Base-by-base conservation (phyloP, 345 rosid species). In the Pistacia atlantica region DNA sequence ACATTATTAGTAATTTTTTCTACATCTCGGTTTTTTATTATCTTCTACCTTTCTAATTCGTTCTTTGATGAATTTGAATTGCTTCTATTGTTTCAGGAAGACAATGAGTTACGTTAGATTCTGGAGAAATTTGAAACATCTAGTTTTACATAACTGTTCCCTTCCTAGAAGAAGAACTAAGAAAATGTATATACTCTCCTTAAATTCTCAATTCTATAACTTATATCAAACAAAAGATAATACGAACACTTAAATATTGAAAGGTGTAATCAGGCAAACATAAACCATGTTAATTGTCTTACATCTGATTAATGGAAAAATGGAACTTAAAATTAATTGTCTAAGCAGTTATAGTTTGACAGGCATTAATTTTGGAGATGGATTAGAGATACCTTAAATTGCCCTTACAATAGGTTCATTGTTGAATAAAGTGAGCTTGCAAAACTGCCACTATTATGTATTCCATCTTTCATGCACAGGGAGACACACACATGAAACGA, bases 91-190 rank as follows among this genome's bases (percentile, higher is more conserved):
- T 67, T 76, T 12, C 83, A 96, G 99, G 97, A 96, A 88, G 99
- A 96, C 83, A 96, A 96, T 87, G 98, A 96, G 81, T 78, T 96
- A 82, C 92, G 99, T 87, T 87, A 65, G 45, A 18, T 37, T 35
- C 14, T 11, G 16, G 49, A 17, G 51, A 9, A 65, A 37, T 13
- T 42, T 65, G 52, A 16, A 17, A 38, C 7, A 2, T 65, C 6
- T 7, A 65, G 28, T 65, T 14, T 12, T 38, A 2, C 35, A 22
- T 20, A 5, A 17, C 69, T 17, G 28, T 45, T 42, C 3, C 38
- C 25, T 65, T n/a, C 49, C 49, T 17, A 17, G 5, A 64, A 64
- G 28, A 64, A 35, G 13, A 49, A 37, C 4, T 37, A 4, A 37
- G 13, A 49, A 4, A 35, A 64, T 5, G 11, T 37, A 18, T 16